Evolutionary conservation across 2,329 filamentous ascomycete species (phyloP), one percentile per base, ranked within the genome.

Genomic region (Cryphonectria japonica): DNA sequence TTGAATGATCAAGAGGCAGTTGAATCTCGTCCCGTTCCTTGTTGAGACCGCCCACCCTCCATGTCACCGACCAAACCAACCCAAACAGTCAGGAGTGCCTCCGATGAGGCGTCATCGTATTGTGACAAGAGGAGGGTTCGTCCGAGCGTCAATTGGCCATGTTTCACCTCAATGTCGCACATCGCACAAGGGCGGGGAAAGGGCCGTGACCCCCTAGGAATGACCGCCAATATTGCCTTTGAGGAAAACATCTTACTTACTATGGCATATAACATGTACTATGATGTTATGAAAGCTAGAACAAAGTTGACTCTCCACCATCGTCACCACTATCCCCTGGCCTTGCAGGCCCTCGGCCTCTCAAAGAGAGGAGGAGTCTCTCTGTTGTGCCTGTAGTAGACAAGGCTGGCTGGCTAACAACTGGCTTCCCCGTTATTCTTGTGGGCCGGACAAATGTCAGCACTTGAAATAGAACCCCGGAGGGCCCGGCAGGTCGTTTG

Each of bases 121-220:
- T 26, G 60, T 62, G 60, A 62, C 19, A 39, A 60, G 26, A 32
- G 59, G 13, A 41, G 37, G 41, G 61, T 29, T 71, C 67, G 69
- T 50, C 67, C 69, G 64, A 66, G 66, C 63, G 43, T 57, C 54
- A 14, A 73, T 73, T 73, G 69, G 71, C 19, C 62, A 69, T 67
- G 71, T 73, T 73, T 73, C 71, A 73, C 52, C 46, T 63, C n/a
- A 2, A 26, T 59, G 71, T 73, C 67, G 67, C 71, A 73, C 71
- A 69, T 73, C 67, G 65, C 71, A 73, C 71, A 69, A 67, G 71
- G 43, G 69, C 66, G 71, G 71, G 71, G 69, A 46, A 9, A 29
- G 41, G 37, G n/a, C n/a, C 34, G 13, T 13, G 39, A 14, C 41
- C 13, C 11, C 11, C 26, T 59, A 19, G 29, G 29, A 59, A 59